These are phyloP conservation scores for Buxus sempervirens DNA, from an alignment of 164 flowering plant genomes.

Conservation along the genomic window DNA sequence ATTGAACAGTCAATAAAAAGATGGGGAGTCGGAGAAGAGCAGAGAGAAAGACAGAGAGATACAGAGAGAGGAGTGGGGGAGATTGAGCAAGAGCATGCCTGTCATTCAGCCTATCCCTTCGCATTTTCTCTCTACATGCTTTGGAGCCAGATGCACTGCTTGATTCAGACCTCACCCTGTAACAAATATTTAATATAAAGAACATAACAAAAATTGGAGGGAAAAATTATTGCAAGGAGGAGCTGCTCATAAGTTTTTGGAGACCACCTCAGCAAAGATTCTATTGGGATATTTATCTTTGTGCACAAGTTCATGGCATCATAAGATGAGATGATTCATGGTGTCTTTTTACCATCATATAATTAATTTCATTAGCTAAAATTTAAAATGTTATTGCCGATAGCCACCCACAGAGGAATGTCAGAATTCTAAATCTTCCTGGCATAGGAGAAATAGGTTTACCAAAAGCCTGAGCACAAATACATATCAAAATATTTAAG, in stretches of 20 bases:
- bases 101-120: constrained; percentile 74
- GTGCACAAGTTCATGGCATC: background rate
- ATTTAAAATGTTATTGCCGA: background rate
- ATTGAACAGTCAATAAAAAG: constrained; percentile 1
- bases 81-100: constrained; percentile 46
- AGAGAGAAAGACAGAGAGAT: background rate
- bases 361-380: background rate
- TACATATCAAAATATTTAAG: too few species aligned
- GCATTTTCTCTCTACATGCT: constrained; percentile 73
- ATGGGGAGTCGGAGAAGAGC: constrained; percentile 7
- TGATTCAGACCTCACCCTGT: constrained; percentile 50
- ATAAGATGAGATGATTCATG: background rate
- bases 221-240: background rate
- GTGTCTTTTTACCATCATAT: background rate
- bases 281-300: background rate
- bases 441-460: too few species aligned
- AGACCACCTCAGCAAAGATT: background rate
- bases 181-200: constrained; percentile 6
- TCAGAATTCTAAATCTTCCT: too few species aligned
- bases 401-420: too few species aligned
- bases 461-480: too few species aligned
- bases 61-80: too few species aligned
- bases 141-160: constrained; percentile 49
- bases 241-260: background rate
- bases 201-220: background rate